Conservation (phyloP, 202 grass and related monocot genomes). For the Panicum virgatum region DNA sequence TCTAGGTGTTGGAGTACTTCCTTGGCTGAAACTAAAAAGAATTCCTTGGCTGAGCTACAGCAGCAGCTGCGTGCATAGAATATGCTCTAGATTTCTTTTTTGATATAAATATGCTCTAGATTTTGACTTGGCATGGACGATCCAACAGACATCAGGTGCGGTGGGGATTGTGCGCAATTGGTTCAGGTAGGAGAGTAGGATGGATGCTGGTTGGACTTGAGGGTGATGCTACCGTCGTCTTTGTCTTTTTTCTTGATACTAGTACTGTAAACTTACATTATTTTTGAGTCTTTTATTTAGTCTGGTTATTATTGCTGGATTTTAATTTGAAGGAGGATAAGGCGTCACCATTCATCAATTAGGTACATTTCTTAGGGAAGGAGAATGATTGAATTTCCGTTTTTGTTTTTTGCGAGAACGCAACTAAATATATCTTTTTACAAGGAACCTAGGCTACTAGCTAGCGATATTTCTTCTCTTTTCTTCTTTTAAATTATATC, state of each 20-base stretch:
- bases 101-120: too few species aligned
- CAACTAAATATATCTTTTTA: slow-evolving; percentile 4
- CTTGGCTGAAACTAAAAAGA: too few species aligned
- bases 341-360: neutral
- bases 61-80: neutral
- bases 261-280: neutral
- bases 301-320: neutral
- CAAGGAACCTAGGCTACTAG: neutral
- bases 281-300: slow-evolving; percentile 19
- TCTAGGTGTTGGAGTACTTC: slow-evolving; percentile 27
- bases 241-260: slow-evolving; percentile 4
- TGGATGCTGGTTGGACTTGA: slow-evolving; percentile 34
- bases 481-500: neutral
- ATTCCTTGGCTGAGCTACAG: slow-evolving; percentile 13
- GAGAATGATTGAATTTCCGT: neutral
- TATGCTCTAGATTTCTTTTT: too few species aligned
- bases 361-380: neutral
- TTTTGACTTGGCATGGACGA: slow-evolving; percentile 48
- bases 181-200: slow-evolving; percentile 24
- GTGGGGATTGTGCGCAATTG: slow-evolving; percentile 31
- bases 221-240: neutral
- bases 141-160: slow-evolving; percentile 54
- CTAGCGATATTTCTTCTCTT: neutral
- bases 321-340: slow-evolving; percentile 15
- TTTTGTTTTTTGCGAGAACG: neutral